Base-by-base conservation (phyloP, 345 rosid species). In the Nasturtium officinale region DNA sequence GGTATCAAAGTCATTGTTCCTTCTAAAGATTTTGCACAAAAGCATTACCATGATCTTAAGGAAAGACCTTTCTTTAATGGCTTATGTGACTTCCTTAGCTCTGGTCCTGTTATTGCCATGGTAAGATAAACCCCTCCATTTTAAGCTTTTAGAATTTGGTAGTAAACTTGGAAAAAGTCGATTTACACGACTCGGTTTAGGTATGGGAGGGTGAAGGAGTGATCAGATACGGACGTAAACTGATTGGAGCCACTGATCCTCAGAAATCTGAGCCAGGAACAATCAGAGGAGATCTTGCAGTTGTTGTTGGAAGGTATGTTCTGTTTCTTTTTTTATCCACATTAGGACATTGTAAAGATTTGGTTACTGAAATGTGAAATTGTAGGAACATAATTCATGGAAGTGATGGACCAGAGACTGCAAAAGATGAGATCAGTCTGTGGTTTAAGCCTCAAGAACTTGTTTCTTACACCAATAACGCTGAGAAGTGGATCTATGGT, bases 171-270 rank as follows among this genome's bases (percentile, higher is more conserved):
- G 30, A 33, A 12, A 7, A 18, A 17, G 35, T 47, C 7, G 52
- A 64, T 55, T 58, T 21, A 33, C 25, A 63, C 38, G 61, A 35
- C 46, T 67, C 15, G 6, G 6, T 81, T 60, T 69, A 94, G 99
- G 97, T 95, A 15, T 95, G 99, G 99, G 99, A 95, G 83, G 99
- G 99, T 72, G 99, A 95, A 76, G 99, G 97, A 7, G 99, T 88
- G 75, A 90, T 91, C 17, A 87, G 75, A 67, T 95, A 95, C 21
- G 97, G 99, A 21, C 80, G 99, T 75, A 95, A 91, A 76, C 93
- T 95, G 58, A 95, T 95, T 3, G 99, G 97, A 77, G 97, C 99
- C 25, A 95, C 99, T 1, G 99, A 95, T 76, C 99, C 99, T 61
- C 97, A 95, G 84, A 95, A 95, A 77, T 95, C 99, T 6, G 97